Conservation (phyloP, 2,329 filamentous ascomycete species). For the Ascosphaera apis region DNA sequence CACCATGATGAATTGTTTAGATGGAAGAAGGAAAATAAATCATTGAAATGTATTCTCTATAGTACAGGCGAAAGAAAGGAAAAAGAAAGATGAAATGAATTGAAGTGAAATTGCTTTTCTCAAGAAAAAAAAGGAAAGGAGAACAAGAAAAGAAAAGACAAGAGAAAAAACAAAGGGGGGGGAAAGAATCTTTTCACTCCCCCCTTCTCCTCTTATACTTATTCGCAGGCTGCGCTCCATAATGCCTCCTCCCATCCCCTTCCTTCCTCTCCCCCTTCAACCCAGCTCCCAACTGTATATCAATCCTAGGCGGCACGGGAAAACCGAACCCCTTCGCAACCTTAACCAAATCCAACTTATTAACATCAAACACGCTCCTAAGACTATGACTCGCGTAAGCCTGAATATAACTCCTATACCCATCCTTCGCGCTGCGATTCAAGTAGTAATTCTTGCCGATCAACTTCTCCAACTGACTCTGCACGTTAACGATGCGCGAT, state of each 20-base stretch:
- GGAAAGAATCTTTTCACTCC: slow-evolving; percentile 8
- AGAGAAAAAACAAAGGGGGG: not conserved
- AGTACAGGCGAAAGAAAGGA: no score
- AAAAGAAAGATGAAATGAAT: no score
- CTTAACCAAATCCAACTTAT: slow-evolving; percentile 61
- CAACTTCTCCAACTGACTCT: slow-evolving; percentile 80
- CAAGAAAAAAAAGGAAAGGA: no score
- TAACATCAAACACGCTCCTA: slow-evolving; percentile 62
- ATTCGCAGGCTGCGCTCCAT: slow-evolving; percentile 51
- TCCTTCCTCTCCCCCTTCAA: slow-evolving; percentile 52
- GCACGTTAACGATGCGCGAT: slow-evolving; percentile 77
- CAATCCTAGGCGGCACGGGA: slow-evolving; percentile 49
- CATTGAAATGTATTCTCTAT: no score
- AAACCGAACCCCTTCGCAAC: slow-evolving; percentile 74
- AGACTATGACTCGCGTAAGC: slow-evolving; percentile 77
- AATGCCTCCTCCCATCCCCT: slow-evolving; percentile 41
- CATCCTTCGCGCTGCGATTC: slow-evolving; percentile 57
- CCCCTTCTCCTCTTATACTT: slow-evolving; percentile 29
- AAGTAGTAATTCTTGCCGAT: slow-evolving; percentile 93
- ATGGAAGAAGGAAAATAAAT: no score
- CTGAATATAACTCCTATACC: slow-evolving; percentile 78
- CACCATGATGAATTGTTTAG: no score
- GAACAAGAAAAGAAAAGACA: no score
- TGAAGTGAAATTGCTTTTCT: no score
- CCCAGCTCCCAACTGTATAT: slow-evolving; percentile 55